Evolutionary conservation across 2,329 filamentous ascomycete species (phyloP), one percentile per base, ranked within the genome.

Genomic region (Chaetomium olivaceum): DNA sequence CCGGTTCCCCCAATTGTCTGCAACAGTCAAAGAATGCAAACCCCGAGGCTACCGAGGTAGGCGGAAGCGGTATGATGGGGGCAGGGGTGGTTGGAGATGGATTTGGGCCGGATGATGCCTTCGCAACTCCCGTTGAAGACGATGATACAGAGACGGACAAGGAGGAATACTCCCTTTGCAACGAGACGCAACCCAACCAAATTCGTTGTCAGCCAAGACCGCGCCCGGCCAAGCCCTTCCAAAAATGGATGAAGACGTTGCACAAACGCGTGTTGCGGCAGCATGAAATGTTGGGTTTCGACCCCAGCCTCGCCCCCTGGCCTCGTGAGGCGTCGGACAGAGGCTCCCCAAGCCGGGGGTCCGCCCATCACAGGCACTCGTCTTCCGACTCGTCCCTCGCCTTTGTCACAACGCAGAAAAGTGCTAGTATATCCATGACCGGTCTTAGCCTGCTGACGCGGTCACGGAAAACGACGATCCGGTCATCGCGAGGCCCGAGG

Each of bases 371-470:
- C 71, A 81, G 84, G 65, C 83, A 87, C 63, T 87, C 86, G 8
- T 90, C 89, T 2, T 91, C 91, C 14, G 84, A 85, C 1, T 92
- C 91, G 7, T 96, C 93, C 0, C 87, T 91, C 66, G 90, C 86
- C 1, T 93, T 93, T 73, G 87, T 97, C 48, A 87, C 89, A n/a
- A 89, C 87, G 19, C 85, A 96, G 71, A 92, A 90, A 75, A 95
- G 92, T 68, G 90, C 91, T 61, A 93, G 90, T 66, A 83, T 92
- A 67, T 96, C 92, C 66, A 80, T 93, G 66, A 85, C 88, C 57
- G 92, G 89, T 72, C 83, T 86, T 70, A 96, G 91, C 76, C 81
- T 90, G 66, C 81, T 86, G 56, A 85, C 86, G 36, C 84, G 85
- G 61, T 89, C 89, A 12, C 83, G 83, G 66, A 81, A 77, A 67